These are phyloP conservation scores for Harringtonia lauricola DNA, from an alignment of 2,329 filamentous ascomycete genomes.

Conservation along the genomic window DNA sequence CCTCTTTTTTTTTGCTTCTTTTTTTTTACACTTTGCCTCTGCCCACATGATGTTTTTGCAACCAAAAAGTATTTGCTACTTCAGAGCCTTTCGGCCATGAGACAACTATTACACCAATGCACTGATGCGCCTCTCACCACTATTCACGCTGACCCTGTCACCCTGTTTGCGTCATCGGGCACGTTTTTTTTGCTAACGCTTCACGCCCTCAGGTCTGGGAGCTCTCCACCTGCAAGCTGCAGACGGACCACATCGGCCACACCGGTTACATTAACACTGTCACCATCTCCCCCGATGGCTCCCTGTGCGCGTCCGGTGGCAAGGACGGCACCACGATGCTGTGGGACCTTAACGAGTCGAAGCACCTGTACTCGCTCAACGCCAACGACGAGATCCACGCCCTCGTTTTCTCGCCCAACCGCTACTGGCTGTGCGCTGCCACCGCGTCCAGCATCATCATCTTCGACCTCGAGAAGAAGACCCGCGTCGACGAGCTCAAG, in stretches of 20 bases:
- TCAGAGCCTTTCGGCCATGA: conserved; percentile 98
- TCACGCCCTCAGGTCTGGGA: conserved; percentile 76
- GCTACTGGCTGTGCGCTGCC: conserved; percentile 99
- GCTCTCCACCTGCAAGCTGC: conserved; percentile 96
- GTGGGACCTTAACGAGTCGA: conserved; percentile 99
- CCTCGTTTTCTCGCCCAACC: conserved; percentile 99
- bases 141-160: too few relatives aligned
- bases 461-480: conserved; percentile 99
- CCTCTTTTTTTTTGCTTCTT: conserved; percentile 7
- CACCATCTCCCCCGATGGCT: conserved; percentile 98
- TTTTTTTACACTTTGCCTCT: not conserved
- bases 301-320: conserved; percentile 95
- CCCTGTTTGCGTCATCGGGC: not conserved
- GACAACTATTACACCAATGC: conserved; percentile 65
- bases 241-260: conserved; percentile 99
- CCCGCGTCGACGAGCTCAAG: conserved; percentile 99
- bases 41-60: conserved; percentile 81
- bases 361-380: conserved; percentile 99
- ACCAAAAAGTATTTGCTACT: conserved; percentile 99
- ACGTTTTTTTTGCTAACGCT: not conserved
- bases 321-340: conserved; percentile 99
- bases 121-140: conserved; percentile 48
- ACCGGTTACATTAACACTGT: conserved; percentile 99
- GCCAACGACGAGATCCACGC: conserved; percentile 99
- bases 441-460: conserved; percentile 98